Evolutionary conservation across 192 early-diverging fungal genomes (phyloP).

Genomic region (Coemansia sp.): DNA sequence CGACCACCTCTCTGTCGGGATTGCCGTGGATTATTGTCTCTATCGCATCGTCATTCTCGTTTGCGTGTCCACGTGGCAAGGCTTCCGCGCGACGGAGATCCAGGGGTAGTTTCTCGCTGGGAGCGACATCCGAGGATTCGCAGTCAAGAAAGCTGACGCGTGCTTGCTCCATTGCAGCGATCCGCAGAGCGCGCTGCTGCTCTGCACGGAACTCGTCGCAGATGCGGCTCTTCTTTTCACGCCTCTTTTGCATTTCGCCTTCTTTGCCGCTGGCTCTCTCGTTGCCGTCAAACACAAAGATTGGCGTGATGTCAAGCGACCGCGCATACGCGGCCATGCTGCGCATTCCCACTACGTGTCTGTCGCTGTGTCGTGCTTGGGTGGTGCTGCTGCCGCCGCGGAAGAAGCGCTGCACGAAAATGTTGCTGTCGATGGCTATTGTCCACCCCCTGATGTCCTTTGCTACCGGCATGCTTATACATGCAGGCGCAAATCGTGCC

Average conservation of each 20-base stretch:
- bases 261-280: conserved; percentile 58
- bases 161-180: conserved; percentile 8
- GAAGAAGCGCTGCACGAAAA: conserved; percentile 62
- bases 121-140: not conserved
- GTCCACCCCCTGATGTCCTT: conserved; percentile 47
- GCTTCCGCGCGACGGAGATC: not conserved
- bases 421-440: conserved; percentile 60
- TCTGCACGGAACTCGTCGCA: conserved; percentile 17
- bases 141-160: conserved; percentile 3
- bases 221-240: conserved; percentile 12
- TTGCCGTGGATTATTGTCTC: not conserved
- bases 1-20: not conserved
- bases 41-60: not conserved
- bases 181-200: conserved; percentile 20
- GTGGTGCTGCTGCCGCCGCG: conserved; percentile 44
- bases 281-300: conserved; percentile 74
- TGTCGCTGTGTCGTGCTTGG: conserved; percentile 40
- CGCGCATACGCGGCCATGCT: conserved; percentile 56
- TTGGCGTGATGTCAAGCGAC: conserved; percentile 59
- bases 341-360: conserved; percentile 66
- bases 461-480: conserved; percentile 40
- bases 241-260: conserved; percentile 43
- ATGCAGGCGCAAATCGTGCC: conserved; percentile 54
- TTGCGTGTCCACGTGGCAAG: not conserved
- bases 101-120: conserved; percentile 3